Conservation (phyloP, 768 basidiomycete genomes). For the Pilatotrama ljubarskyi region DNA sequence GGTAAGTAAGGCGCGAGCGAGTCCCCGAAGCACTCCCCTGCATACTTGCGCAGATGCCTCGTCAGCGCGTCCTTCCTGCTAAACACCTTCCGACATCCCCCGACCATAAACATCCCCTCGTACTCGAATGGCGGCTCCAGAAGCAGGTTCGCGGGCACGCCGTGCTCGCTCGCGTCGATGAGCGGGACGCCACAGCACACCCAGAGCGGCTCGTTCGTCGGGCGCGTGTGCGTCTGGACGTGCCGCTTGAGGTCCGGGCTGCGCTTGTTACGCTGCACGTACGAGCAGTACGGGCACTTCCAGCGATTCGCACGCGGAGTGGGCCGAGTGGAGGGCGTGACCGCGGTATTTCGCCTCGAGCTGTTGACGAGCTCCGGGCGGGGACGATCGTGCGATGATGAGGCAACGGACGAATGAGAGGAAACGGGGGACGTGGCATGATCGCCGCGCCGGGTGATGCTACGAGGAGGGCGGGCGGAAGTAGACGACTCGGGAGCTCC, state of each 20-base stretch:
- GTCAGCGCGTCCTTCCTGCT: constrained; percentile 11
- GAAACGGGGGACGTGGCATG: not conserved
- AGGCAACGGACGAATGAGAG: not conserved
- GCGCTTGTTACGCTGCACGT: constrained; percentile 14
- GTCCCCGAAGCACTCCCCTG: not conserved
- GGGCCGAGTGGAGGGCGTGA: not conserved
- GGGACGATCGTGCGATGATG: not conserved
- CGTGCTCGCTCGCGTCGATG: not conserved
- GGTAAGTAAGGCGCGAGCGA: not conserved
- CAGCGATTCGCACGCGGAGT: not conserved
- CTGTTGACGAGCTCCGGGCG: not conserved
- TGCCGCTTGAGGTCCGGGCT: constrained; percentile 16
- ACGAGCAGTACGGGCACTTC: constrained; percentile 13
- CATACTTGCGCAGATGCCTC: not conserved
- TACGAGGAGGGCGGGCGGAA: too few relatives aligned
- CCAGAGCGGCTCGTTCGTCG: constrained; percentile 2
- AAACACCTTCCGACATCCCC: constrained; percentile 10
- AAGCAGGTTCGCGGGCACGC: not conserved
- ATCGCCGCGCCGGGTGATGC: too few relatives aligned
- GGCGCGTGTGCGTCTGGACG: constrained; percentile 14
- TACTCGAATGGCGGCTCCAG: not conserved
- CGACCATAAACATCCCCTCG: constrained; percentile 5
- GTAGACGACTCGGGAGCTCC: too few relatives aligned
- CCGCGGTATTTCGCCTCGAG: not conserved
- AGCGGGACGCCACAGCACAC: constrained; percentile 21